A percentile compares a stretch with the other conserved stretches of the same genome.
These are phyloP conservation scores for Aspergillus arachidicola DNA, from an alignment of 2,329 filamentous ascomycete genomes.

Conservation along the genomic window DNA sequence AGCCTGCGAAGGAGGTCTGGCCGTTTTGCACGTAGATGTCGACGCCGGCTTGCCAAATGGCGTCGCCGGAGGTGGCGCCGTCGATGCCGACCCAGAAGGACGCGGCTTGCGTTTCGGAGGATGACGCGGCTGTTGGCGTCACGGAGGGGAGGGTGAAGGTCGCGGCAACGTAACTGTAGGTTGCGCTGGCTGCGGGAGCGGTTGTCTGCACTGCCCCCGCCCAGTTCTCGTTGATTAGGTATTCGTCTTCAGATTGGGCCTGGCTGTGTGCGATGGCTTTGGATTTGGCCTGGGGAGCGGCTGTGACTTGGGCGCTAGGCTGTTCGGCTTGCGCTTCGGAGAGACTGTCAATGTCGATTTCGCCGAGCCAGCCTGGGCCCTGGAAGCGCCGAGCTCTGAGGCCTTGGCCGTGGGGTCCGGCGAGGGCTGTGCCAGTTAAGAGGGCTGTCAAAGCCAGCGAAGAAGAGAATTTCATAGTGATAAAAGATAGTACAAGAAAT, in stretches of 20 bases:
- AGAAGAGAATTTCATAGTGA: conserved; percentile 7
- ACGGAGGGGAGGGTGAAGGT: conserved; percentile 11
- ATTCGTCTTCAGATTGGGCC: background rate
- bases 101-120: conserved; percentile 5
- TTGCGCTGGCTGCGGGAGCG: background rate
- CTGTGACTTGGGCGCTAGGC: background rate
- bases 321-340: background rate
- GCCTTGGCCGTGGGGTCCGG: conserved; percentile 4
- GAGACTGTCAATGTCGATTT: background rate
- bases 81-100: conserved; percentile 17
- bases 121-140: conserved; percentile 5
- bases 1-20: conserved; percentile 8
- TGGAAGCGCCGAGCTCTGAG: background rate
- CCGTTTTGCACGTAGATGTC: conserved; percentile 14
- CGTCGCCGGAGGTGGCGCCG: conserved; percentile 9
- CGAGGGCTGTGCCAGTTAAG: conserved; percentile 6
- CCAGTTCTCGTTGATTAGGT: conserved; percentile 15
- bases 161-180: conserved; percentile 11
- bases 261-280: background rate
- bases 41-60: conserved; percentile 15
- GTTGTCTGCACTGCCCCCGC: conserved; percentile 8
- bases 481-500: background rate
- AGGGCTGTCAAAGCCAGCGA: conserved; percentile 7
- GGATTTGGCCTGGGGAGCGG: background rate
- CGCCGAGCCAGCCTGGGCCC: background rate